A percentile compares a stretch with the other conserved stretches of the same genome.
Conservation (phyloP, 441 rosid species). For the Populus hybrid region DNA sequence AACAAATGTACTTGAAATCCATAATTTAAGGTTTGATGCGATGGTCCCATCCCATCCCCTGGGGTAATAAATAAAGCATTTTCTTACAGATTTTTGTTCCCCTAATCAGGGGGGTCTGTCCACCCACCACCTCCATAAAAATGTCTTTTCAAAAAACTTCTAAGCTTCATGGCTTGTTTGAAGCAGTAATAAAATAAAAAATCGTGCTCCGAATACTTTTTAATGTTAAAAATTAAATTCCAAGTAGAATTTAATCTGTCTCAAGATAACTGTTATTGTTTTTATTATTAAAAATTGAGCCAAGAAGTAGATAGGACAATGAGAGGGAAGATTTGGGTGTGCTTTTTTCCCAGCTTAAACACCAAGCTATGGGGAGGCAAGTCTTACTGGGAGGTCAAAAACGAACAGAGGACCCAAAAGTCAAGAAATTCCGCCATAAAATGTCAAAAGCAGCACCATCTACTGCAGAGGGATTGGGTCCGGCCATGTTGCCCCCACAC, state of each 20-base stretch:
- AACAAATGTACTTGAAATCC: background rate
- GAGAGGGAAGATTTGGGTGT: too few species aligned
- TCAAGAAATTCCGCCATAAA: background rate
- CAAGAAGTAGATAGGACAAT: too few species aligned
- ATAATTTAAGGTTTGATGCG: background rate
- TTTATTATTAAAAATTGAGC: background rate
- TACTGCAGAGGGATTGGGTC: background rate
- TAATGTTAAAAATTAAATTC: too few species aligned
- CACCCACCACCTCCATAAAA: background rate
- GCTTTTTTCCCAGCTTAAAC: background rate
- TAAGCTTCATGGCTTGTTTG: background rate
- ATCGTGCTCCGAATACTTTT: too few species aligned
- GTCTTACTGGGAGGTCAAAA: background rate
- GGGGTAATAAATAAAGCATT: background rate
- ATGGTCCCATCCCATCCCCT: background rate
- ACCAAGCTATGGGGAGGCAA: background rate
- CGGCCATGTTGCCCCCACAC: background rate
- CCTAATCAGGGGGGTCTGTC: background rate
- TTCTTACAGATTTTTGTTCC: background rate
- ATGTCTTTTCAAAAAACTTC: too few species aligned
- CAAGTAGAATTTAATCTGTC: too few species aligned
- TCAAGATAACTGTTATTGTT: too few species aligned
- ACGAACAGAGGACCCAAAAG: background rate
- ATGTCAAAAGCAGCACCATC: background rate
- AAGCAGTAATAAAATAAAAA: too few species aligned